Conservation (phyloP, 495 filamentous ascomycete genomes). For the Aspergillus sparsus region DNA sequence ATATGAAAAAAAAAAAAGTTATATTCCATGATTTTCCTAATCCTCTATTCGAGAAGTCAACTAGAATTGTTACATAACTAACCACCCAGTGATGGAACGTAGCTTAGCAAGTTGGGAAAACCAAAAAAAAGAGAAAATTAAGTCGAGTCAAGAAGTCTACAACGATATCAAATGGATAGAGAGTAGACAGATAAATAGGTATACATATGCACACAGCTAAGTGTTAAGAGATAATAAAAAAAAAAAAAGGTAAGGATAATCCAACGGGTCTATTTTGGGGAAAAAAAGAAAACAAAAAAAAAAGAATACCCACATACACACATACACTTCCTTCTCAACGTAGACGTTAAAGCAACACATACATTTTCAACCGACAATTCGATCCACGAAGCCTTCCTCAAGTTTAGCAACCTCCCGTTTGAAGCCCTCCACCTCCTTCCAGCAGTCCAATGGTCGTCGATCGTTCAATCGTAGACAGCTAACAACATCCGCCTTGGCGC, state of each 20-base stretch:
- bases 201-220: constrained; percentile 15
- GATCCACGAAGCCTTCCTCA: constrained; percentile 85
- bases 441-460: constrained; percentile 89
- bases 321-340: not conserved
- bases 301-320: constrained; percentile 14
- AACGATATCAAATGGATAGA: not conserved
- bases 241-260: constrained; percentile 21
- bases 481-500: constrained; percentile 75
- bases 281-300: constrained; percentile 22
- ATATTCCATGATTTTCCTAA: no score
- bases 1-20: no score
- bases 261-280: constrained; percentile 19
- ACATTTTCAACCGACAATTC: constrained; percentile 61
- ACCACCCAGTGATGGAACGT: no score
- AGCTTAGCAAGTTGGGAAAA: no score
- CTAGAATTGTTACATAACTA: no score
- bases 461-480: constrained; percentile 84
- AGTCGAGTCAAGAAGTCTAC: no score
- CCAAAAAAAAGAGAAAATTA: no score
- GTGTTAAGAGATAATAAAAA: not conserved
- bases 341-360: not conserved
- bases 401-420: constrained; percentile 80
- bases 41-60: no score
- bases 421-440: constrained; percentile 88
- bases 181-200: constrained; percentile 20